These are phyloP conservation scores for Furcasterigmium furcatum DNA, from an alignment of 2,329 filamentous ascomycete genomes.

Conservation along the genomic window DNA sequence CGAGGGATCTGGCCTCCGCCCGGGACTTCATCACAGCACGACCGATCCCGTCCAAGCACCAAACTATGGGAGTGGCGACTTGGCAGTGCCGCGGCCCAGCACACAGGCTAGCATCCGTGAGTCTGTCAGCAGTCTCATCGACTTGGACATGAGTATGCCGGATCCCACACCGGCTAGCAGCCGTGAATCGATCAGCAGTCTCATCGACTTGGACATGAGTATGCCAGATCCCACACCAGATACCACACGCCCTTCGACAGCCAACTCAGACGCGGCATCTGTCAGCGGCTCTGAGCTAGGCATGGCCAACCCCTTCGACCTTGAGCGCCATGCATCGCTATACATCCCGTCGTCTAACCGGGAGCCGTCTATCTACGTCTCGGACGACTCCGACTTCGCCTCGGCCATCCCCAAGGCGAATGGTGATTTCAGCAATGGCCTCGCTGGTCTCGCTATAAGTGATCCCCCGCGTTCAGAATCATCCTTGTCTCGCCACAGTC, in stretches of 20 bases:
- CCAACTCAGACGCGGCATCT: slow-evolving; percentile 55
- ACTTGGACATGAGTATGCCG: slow-evolving; percentile 20
- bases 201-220: slow-evolving; percentile 28
- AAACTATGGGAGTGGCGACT: slow-evolving; percentile 14
- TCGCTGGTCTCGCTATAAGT: slow-evolving; percentile 25
- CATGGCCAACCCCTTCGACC: slow-evolving; percentile 56
- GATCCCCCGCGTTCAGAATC: slow-evolving; percentile 4
- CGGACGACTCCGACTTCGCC: slow-evolving; percentile 53
- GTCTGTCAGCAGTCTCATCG: slow-evolving; percentile 31
- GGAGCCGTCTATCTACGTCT: slow-evolving; percentile 59
- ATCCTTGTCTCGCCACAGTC: slow-evolving; percentile 7
- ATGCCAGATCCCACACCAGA: slow-evolving; percentile 23
- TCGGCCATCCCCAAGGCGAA: slow-evolving; percentile 21
- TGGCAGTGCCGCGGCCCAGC: slow-evolving; percentile 28
- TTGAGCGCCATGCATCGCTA: slow-evolving; percentile 60
- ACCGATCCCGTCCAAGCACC: slow-evolving; percentile 43
- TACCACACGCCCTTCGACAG: slow-evolving; percentile 50
- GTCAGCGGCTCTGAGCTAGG: slow-evolving; percentile 54
- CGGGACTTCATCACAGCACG: slow-evolving; percentile 44
- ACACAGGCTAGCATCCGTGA: slow-evolving; percentile 30
- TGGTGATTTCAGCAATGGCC: slow-evolving; percentile 19
- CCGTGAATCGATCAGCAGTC: slow-evolving; percentile 30
- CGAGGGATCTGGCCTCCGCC: slow-evolving; percentile 34
- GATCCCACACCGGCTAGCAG: slow-evolving; percentile 30
- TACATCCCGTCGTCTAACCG: slow-evolving; percentile 41